Conservation (phyloP, 306 rosid genomes). For the Senna tora region DNA sequence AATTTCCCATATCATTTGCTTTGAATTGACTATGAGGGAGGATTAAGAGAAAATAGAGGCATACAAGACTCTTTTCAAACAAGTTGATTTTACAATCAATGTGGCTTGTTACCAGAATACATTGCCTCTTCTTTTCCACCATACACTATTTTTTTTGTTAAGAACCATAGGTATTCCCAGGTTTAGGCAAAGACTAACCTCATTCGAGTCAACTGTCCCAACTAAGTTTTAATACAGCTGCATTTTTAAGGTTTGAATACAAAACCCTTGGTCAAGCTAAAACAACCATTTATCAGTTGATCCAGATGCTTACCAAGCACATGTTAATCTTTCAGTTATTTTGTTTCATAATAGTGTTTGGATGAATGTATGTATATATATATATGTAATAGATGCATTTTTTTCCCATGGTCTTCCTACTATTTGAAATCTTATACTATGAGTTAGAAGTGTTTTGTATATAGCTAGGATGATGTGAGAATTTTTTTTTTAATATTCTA, state of each 20-base stretch:
- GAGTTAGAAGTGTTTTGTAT: not conserved
- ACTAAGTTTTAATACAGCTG: no score
- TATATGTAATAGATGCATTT: no score
- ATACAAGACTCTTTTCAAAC: not conserved
- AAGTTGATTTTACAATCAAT: not conserved
- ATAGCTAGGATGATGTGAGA: not conserved
- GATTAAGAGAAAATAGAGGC: conserved; percentile 3
- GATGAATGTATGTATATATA: not conserved
- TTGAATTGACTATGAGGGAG: not conserved
- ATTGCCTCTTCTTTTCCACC: not conserved
- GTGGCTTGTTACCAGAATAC: not conserved
- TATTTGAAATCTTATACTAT: not conserved
- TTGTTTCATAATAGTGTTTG: not conserved
- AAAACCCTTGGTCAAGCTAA: no score
- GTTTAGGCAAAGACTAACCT: no score
- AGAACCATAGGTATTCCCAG: no score
- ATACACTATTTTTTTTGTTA: no score
- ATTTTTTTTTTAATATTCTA: not conserved
- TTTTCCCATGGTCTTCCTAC: not conserved
- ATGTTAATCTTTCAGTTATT: not conserved
- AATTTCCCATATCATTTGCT: not conserved
- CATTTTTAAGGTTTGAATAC: no score
- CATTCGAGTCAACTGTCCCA: no score
- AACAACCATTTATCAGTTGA: no score
- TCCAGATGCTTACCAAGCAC: not conserved